Base-by-base conservation (phyloP, 2,329 filamentous ascomycete species). In the Sporothrix pseudoabietina region DNA sequence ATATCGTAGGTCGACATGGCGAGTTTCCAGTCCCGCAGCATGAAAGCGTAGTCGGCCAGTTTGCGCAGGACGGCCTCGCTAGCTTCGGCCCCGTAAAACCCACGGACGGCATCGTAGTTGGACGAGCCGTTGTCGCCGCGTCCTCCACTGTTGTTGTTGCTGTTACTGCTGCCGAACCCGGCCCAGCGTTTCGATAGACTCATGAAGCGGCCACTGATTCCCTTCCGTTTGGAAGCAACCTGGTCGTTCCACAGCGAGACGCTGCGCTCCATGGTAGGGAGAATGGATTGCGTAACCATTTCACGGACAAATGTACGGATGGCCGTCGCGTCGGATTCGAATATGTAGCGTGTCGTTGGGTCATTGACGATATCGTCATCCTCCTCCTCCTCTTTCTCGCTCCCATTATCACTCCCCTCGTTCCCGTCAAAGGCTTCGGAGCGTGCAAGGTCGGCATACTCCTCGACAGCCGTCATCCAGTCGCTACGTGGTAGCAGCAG, bases 221-320 rank as follows among this genome's bases (percentile, higher is more conserved):
- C 97, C 78, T 94, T 90, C 73, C 97, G 88, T 74, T 93, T 89
- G 14, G 97, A 98, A 19, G 95, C 94, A 35, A 98, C 92, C 81
- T 98, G 95, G 78, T 99, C 96, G 79, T 99, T 99, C 97, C 96
- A 99, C 5, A 94, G 86, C 6, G 94, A 91, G 12, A 97, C 89
- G 76, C 92, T 91, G 72, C 95, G 91, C 82, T 99, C 96, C 97
- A 99, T 99, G 55, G 93, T 94, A 0, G 97, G 96, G 73, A 99
- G 87, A 71, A 99, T 90, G 1, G 95, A 98, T 80, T 98, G 95
- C 0, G 92, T 96, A 8, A 98, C 93, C 86, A 99, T 93, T 81
- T 99, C 97, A 44, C 96, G 91, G 74, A 98, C 89, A 80, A 99
- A 97, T 0, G 92, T 92, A 71, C 91, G 91, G 75, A 99, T 92